Conservation (phyloP, 176 grass and related monocot species). For the Olyra latifolia region DNA sequence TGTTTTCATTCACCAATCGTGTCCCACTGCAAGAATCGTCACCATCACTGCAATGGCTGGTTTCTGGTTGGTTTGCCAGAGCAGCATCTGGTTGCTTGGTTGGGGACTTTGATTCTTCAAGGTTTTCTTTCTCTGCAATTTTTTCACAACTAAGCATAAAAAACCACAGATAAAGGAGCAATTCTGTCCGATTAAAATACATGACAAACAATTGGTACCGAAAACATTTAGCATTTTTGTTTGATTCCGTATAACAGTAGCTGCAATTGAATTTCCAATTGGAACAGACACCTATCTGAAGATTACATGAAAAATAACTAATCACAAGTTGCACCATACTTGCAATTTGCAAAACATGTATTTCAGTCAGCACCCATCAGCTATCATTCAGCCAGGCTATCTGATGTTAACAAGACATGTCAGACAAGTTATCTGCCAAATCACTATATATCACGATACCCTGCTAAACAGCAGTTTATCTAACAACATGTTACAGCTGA, state of each 20-base stretch:
- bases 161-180: not conserved
- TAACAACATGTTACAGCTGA: not conserved
- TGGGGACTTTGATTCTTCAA: not conserved
- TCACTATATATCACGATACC: not conserved
- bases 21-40: not conserved
- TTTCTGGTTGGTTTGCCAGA: conserved; percentile 26
- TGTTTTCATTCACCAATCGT: conserved; percentile 6
- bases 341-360: not conserved
- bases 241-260: not conserved
- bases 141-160: conserved; percentile 1
- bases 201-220: not conserved
- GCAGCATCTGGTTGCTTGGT: not conserved
- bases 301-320: not conserved
- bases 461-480: not conserved
- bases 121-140: conserved; percentile 8
- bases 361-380: not conserved
- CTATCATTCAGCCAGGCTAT: conserved; percentile 7
- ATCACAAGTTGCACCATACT: not conserved
- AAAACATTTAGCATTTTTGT: conserved; percentile 14
- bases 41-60: not conserved
- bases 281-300: not conserved
- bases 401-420: not conserved
- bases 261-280: conserved; percentile 13
- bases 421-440: not conserved
- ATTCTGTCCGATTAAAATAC: not conserved